These are phyloP conservation scores for Luffa aegyptiaca DNA, from an alignment of 306 rosid species.

Conservation along the genomic window DNA sequence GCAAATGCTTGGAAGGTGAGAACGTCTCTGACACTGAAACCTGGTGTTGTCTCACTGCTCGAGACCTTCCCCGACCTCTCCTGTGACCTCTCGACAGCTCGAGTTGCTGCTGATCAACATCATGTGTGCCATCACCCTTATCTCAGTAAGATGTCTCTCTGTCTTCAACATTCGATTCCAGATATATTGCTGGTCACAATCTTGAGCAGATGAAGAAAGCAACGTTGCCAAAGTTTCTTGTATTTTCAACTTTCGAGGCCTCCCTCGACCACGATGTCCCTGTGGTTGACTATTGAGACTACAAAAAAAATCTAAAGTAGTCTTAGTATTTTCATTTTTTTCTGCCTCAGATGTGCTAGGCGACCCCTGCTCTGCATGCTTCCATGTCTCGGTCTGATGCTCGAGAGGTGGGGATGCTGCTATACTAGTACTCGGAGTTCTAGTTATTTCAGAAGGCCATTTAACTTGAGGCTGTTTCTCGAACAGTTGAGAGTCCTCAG, in stretches of 20 bases:
- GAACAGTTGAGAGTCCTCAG: background rate
- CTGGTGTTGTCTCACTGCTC: background rate
- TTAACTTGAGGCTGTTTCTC: background rate
- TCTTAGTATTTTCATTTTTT: background rate
- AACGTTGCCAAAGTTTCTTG: background rate
- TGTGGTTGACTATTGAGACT: background rate
- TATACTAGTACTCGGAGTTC: background rate
- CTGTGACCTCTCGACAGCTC: background rate
- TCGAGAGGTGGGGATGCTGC: background rate
- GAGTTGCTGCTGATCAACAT: slow-evolving; percentile 2
- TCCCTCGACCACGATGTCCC: slow-evolving; percentile 1
- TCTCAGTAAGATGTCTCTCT: background rate
- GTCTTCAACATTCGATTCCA: background rate
- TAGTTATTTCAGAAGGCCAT: background rate
- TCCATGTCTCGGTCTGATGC: background rate
- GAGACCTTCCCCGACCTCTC: slow-evolving; percentile 11
- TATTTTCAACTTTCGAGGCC: background rate
- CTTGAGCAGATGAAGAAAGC: background rate
- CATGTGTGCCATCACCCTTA: background rate
- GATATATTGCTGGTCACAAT: background rate
- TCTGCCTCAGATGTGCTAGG: background rate
- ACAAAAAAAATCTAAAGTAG: background rate
- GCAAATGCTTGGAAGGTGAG: background rate
- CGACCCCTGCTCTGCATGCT: background rate
- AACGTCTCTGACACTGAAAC: background rate